Conservation (phyloP, 495 filamentous ascomycete species). For the Thozetella sp. region DNA sequence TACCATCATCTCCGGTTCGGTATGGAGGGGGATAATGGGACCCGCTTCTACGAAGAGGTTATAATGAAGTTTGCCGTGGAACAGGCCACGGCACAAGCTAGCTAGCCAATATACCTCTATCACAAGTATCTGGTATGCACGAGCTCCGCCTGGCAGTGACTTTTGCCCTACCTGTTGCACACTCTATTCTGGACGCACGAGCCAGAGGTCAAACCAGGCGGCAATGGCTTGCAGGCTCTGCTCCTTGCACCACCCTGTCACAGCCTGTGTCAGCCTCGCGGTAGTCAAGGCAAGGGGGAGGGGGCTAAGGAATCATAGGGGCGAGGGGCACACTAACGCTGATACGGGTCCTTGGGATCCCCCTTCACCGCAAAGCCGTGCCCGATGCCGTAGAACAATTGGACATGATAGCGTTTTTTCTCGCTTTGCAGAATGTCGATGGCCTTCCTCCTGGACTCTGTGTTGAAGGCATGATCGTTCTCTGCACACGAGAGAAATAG, state of each 20-base stretch:
- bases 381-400: constrained; percentile 60
- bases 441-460: constrained; percentile 58
- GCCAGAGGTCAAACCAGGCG: constrained; percentile 41
- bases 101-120: too few relatives aligned
- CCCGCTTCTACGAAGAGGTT: too few relatives aligned
- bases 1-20: too few relatives aligned
- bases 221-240: constrained; percentile 32
- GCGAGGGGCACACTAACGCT: constrained; percentile 21
- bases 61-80: too few relatives aligned
- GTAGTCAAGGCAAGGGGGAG: too few relatives aligned
- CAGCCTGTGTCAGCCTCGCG: neutral
- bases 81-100: too few relatives aligned
- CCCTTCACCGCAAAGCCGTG: constrained; percentile 67
- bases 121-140: too few relatives aligned
- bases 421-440: constrained; percentile 59
- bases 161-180: too few relatives aligned
- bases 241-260: constrained; percentile 34
- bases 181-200: constrained; percentile 5
- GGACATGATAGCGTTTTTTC: constrained; percentile 60
- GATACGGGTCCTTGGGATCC: constrained; percentile 48
- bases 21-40: too few relatives aligned
- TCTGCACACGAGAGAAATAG: constrained; percentile 37
- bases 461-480: constrained; percentile 62
- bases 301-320: too few relatives aligned
- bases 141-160: too few relatives aligned